Evolutionary conservation across 2,329 filamentous ascomycete species (phyloP), one percentile per base, ranked within the genome.

Genomic region (Stachybotrys chlorohalonatus): DNA sequence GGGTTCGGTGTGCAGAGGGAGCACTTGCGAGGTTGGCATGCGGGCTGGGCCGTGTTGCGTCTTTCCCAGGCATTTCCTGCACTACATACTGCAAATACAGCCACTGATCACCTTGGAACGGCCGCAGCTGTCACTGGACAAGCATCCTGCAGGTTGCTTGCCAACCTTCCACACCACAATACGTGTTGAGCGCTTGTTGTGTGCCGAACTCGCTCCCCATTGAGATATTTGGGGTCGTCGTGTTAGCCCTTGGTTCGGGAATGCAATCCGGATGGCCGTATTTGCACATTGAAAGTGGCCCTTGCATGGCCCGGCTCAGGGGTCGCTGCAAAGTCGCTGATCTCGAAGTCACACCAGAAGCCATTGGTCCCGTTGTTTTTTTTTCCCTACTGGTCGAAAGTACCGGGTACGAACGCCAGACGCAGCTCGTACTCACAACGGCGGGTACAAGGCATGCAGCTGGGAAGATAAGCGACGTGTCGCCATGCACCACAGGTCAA

Each of bases 311-410:
- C 36, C 13, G 36, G 24, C 24, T 42, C 36, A 42, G 36, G 36
- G 36, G 58, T 63, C 61, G 62, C 61, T 57, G 58, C 62, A 59
- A 52, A 59, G 58, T 58, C 55, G 61, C 63, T 63, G 63, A 65
- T 65, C 63, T 65, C 64, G 63, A 65, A 65, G 62, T 63, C 36
- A 58, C 56, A 54, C 63, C 63, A 65, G 63, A 65, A 65, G 63
- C 57, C 58, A 62, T 9, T 42, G 36, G 36, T 13, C 36, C 36
- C 8, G 9, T 9, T 13, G 3, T 13, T 42, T 13, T 13, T 13
- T 5, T 13, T 42, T 13, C 5, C 9, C 36, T 13, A 42, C 9
- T 9, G 6, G 36, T 42, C 24, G 24, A 24, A 42, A 13, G 36
- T 42, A 42, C 13, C 13, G 36, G 4, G 36, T 42, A 42, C 36